Evolutionary conservation across 1,139 yeast species (phyloP).

Genomic region (Yamadazyma mexicana): DNA sequence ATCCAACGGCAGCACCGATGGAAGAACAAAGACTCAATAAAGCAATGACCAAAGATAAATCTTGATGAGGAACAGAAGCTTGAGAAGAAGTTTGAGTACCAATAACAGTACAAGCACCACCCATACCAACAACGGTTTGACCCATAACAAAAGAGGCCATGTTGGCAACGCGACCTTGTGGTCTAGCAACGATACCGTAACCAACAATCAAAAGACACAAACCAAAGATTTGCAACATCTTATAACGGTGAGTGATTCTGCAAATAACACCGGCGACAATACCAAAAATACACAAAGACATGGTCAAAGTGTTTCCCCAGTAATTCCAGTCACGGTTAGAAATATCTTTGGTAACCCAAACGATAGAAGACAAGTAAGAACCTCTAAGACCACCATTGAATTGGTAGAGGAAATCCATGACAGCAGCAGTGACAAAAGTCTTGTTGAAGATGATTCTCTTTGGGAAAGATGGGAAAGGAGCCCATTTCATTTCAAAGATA

Average conservation of each 20-base stretch:
- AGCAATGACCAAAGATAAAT: conserved; percentile 45
- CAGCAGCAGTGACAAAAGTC: conserved; percentile 29
- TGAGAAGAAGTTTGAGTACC: conserved; percentile 32
- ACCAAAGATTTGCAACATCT: conserved; percentile 27
- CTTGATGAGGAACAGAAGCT: conserved; percentile 45
- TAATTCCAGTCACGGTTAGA: conserved; percentile 29
- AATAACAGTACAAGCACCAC: conserved; percentile 31
- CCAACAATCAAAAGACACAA: conserved; percentile 26
- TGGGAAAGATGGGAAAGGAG: conserved; percentile 35
- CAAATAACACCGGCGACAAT: conserved; percentile 28
- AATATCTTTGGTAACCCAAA: conserved; percentile 27
- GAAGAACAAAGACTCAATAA: conserved; percentile 44
- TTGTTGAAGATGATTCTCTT: conserved; percentile 27
- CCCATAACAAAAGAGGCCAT: conserved; percentile 19
- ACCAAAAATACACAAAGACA: conserved; percentile 33
- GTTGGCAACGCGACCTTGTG: conserved; percentile 18
- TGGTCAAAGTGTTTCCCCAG: conserved; percentile 30
- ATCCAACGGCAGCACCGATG: conserved; percentile 47
- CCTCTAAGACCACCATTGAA: conserved; percentile 21
- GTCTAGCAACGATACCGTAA: conserved; percentile 24
- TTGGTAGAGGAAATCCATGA: conserved; percentile 13
- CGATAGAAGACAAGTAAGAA: conserved; percentile 9
- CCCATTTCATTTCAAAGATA: conserved; percentile 25
- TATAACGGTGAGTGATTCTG: conserved; percentile 30
- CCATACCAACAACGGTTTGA: conserved; percentile 26